These are phyloP conservation scores for Nyssa sinensis DNA, from an alignment of 148 eudicot genomes.

Conservation along the genomic window DNA sequence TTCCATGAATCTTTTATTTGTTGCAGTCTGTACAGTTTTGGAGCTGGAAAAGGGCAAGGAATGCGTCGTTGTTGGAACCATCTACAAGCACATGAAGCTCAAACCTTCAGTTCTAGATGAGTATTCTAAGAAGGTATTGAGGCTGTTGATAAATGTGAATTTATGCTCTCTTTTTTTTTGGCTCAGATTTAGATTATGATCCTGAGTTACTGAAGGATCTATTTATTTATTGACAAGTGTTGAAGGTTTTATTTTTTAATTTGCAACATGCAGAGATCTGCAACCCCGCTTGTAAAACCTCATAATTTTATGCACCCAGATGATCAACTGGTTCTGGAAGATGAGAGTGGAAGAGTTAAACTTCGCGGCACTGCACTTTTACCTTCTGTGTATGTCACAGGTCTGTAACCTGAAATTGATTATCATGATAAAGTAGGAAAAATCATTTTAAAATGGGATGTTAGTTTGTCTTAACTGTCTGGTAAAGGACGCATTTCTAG, in stretches of 20 bases:
- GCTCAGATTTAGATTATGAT: neutral
- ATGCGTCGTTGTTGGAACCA: constrained; percentile 88
- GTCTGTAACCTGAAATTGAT: constrained; percentile 35
- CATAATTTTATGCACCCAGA: constrained; percentile 80
- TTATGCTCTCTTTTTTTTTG: neutral
- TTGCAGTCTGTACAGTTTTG: constrained; percentile 74
- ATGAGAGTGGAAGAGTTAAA: constrained; percentile 94
- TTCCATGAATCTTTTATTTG: constrained; percentile 11
- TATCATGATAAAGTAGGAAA: constrained; percentile 5
- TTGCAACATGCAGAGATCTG: constrained; percentile 56
- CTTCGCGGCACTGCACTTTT: constrained; percentile 60
- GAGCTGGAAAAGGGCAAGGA: constrained; percentile 79
- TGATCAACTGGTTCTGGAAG: constrained; percentile 85
- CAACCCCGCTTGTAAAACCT: constrained; percentile 67
- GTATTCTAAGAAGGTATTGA: constrained; percentile 83
- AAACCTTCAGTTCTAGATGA: constrained; percentile 89
- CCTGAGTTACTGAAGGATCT: neutral
- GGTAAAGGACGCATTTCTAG: neutral
- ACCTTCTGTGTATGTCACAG: constrained; percentile 90
- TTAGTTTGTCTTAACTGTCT: neutral
- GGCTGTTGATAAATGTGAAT: neutral
- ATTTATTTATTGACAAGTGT: no score
- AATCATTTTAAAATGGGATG: neutral
- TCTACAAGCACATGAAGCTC: constrained; percentile 95
- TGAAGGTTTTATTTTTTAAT: constrained; percentile 1